These are phyloP conservation scores for Brassica hybrid DNA, from an alignment of 441 rosid species.

Conservation along the genomic window DNA sequence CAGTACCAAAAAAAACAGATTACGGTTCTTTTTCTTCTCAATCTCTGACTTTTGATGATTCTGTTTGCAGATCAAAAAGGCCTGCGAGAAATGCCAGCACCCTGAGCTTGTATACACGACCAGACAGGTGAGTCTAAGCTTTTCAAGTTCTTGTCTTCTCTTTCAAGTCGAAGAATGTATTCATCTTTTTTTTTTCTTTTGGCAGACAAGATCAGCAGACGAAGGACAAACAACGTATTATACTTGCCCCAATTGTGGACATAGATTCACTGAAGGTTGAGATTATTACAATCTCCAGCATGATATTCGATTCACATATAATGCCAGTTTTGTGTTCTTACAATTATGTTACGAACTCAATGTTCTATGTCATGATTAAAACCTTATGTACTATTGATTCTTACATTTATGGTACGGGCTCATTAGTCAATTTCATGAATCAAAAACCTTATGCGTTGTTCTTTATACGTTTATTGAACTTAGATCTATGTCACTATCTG, in stretches of 20 bases:
- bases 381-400: conserved; percentile 1
- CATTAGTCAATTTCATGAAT: not conserved
- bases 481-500: not conserved
- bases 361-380: conserved; percentile 11
- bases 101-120: conserved; percentile 48
- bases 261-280: conserved; percentile 48
- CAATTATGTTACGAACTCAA: not conserved
- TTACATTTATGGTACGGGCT: conserved; percentile 17
- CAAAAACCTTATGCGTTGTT: too few relatives aligned
- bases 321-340: conserved; percentile 17
- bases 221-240: conserved; percentile 46
- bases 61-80: conserved; percentile 43
- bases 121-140: conserved; percentile 38
- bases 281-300: conserved; percentile 6
- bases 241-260: conserved; percentile 44
- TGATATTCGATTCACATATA: too few relatives aligned
- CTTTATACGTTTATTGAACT: not conserved
- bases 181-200: not conserved
- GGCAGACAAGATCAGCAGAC: conserved; percentile 45
- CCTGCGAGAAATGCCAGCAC: conserved; percentile 49
- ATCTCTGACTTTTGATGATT: not conserved
- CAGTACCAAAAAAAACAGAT: too few relatives aligned
- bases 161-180: not conserved
- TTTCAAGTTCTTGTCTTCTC: conserved; percentile 6
- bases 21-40: too few relatives aligned